Evolutionary conservation across 2,329 filamentous ascomycete genomes (phyloP).

Genomic region (Ophiostoma ulmi): DNA sequence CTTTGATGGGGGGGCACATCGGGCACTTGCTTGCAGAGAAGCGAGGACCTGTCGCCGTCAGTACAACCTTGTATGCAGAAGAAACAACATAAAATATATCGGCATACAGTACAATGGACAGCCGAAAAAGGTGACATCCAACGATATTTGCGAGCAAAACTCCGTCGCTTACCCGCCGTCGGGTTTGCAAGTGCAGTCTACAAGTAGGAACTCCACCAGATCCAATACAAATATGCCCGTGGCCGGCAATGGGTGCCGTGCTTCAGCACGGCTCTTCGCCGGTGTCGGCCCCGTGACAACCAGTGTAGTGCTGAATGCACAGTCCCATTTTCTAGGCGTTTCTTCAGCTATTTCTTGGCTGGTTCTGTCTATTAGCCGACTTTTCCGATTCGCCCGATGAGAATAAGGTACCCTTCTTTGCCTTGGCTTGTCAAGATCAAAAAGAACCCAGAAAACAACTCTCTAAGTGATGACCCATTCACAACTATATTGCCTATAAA

Average conservation of each 20-base stretch:
- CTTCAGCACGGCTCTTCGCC: not conserved
- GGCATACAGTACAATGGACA: not conserved
- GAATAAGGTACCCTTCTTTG: not conserved
- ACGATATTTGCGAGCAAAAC: not conserved
- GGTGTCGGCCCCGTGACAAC: conserved; percentile 1
- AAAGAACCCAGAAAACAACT: not conserved
- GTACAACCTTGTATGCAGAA: not conserved
- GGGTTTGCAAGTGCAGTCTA: not conserved
- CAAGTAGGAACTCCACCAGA: not conserved
- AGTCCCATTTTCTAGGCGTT: not conserved
- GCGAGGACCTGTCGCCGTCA: not conserved
- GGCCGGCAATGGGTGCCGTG: conserved; percentile 1
- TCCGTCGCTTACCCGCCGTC: not conserved
- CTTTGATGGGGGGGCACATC: not conserved
- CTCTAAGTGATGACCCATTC: too few relatives aligned
- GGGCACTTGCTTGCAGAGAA: not conserved
- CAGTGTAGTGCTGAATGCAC: not conserved
- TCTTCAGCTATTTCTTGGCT: not conserved
- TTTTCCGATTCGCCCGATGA: not conserved
- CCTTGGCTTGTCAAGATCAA: too few relatives aligned
- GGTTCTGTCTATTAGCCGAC: not conserved
- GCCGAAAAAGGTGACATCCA: not conserved
- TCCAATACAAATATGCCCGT: too few relatives aligned
- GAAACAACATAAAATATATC: not conserved
- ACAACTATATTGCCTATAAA: too few relatives aligned